Base-by-base conservation (phyloP, 768 basidiomycete species). In the Trametes cubensis region DNA sequence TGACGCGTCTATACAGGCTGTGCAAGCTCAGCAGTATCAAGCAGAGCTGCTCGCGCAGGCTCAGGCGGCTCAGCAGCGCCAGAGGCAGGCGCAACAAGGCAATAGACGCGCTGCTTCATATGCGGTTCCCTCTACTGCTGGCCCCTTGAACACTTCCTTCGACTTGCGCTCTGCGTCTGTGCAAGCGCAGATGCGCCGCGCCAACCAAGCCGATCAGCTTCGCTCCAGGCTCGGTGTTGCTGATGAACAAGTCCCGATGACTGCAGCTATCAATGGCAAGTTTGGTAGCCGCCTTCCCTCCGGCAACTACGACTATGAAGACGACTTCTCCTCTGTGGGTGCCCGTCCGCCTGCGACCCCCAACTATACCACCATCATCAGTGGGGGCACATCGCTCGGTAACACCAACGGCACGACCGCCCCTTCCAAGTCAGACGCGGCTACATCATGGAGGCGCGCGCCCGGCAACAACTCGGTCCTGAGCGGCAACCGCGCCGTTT, bases 401-500 rank as follows among this genome's bases (percentile, higher is more conserved):
- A 78, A 79, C 11, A 70, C 79, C 17, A 72, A 65, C 53, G 44
- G 63, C 11, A 69, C 74, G 6, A 84, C 87, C n/a, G 57, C 59
- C 26, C 58, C 53, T 30, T 92, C 91, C 71, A 93, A 91, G 75
- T 92, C 92, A 2, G 92, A 94, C 70, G 76, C 83, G 38, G 90
- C 84, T 51, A 78, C 84, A 40, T 92, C 89, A 54, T 94, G 92
- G 92, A 84, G 92, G 71, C 88, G 92, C 55, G 83, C 84, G 45
- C 86, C 73, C 28, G 72, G 83, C 28, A 88, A 86, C 71, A 85
- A 90, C 72, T 91, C 89, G 14, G 85, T 87, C 18, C 80, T 91
- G 52, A 85, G 79, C 63, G 86, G 84, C 44, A 83, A 88, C 67
- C 85, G 88, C 58, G 74, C 82, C 30, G 78, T 80, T 28, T 82